These are phyloP conservation scores for Tolypocladium tropicale DNA, from an alignment of 2,329 filamentous ascomycete species.

Conservation along the genomic window DNA sequence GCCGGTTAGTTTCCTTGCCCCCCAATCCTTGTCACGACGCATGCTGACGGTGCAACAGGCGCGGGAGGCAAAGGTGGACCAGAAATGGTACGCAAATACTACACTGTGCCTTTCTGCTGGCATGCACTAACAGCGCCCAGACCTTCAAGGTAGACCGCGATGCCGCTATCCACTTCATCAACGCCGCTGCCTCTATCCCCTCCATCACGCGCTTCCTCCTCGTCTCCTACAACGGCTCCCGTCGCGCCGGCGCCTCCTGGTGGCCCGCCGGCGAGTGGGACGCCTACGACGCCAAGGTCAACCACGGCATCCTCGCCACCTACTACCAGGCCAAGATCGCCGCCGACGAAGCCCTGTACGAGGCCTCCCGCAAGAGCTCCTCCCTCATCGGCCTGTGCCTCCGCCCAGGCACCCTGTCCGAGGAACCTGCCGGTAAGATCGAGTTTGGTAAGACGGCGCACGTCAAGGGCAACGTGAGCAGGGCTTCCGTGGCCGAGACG, in stretches of 20 bases:
- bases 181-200: conserved; percentile 43
- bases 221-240: conserved; percentile 49
- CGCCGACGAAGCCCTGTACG: conserved; percentile 47
- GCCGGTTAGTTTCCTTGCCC: conserved; percentile 38
- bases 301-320: conserved; percentile 29
- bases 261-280: conserved; percentile 42
- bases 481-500: conserved; percentile 50
- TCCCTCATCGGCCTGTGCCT: conserved; percentile 41
- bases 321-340: conserved; percentile 53
- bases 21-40: not conserved
- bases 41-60: conserved; percentile 19
- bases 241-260: conserved; percentile 42
- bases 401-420: conserved; percentile 39
- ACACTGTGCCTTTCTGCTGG: not conserved
- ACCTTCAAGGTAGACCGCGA: conserved; percentile 52
- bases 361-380: conserved; percentile 28
- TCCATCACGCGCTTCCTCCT: conserved; percentile 52
- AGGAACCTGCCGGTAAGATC: conserved; percentile 37
- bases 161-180: conserved; percentile 52
- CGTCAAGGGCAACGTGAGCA: conserved; percentile 31
- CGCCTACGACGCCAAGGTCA: conserved; percentile 29
- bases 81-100: conserved; percentile 25
- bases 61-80: conserved; percentile 50
- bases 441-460: conserved; percentile 34
- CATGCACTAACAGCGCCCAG: conserved; percentile 13